Base-by-base conservation (phyloP, 805 yeast species). In the Metschnikowia orientalis region DNA sequence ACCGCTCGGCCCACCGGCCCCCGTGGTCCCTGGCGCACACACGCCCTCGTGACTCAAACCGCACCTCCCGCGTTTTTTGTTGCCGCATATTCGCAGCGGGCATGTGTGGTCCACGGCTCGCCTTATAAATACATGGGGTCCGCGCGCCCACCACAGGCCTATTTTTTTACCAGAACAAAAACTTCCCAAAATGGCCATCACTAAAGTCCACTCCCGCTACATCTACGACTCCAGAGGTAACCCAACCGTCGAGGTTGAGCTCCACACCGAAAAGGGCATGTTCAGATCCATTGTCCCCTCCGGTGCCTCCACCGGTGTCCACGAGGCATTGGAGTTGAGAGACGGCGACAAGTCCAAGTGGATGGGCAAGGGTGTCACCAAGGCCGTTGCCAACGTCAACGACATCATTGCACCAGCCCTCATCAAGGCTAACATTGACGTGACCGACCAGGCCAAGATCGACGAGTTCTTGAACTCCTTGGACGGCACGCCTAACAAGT, bases 151-250 rank as follows among this genome's bases (percentile, higher is more conserved):
- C 26, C 34, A 18, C 10, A 18, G 18, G 11, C 16, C 10, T 22
- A 17, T 43, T 40, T 40, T 41, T 39, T 23, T 34, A 33, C 30
- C 13, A n/a, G 12, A 38, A 22, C 28, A 30, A 32, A 17, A 33
- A 26, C 30, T 30, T 25, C 25, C 17, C 37, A 62, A 36, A 63
- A 86, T 86, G 95, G 82, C 95, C 54, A 77, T 86, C 59, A 67
- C 85, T 53, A 89, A 90, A 71, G 72, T 89, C 56, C 80, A 75
- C 69, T 85, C 97, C 59, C 89, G 98, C 75, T 83, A 79, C 78
- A 95, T 90, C 71, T 90, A 92, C 82, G 98, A 90, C 75, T 90
- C 97, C 57, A 87, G 98, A 75, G 97, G 97, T 73, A 92, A 90
- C 81, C 98, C 98, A 74, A 90, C 98, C 54, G 98, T 92, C 56